Percentiles rank a stretch among this genome's conserved stretches.
These are phyloP conservation scores for Penicillium sp. DNA, from an alignment of 2,329 filamentous ascomycete species.

Conservation along the genomic window DNA sequence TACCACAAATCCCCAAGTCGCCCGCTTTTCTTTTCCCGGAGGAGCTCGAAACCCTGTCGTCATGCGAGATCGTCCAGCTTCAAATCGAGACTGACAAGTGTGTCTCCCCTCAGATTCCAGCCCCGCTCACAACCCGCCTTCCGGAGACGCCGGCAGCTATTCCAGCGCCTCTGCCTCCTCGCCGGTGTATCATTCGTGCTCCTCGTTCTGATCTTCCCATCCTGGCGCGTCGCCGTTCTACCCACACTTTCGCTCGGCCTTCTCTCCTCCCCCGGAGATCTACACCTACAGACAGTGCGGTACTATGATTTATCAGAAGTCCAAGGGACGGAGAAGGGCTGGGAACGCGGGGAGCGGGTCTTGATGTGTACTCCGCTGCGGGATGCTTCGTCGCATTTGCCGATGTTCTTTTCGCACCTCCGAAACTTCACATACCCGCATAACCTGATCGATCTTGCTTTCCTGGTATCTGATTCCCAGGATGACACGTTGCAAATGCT, in stretches of 20 bases:
- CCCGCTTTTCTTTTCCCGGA: neutral
- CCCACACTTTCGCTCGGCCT: constrained; percentile 65
- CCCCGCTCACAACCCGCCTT: constrained; percentile 71
- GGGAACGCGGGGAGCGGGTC: constrained; percentile 94
- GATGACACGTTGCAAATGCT: constrained; percentile 79
- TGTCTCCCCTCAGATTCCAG: constrained; percentile 63
- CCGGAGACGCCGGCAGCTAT: constrained; percentile 67
- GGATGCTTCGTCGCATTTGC: constrained; percentile 85
- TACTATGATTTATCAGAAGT: constrained; percentile 95
- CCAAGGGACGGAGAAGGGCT: constrained; percentile 84
- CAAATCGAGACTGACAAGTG: constrained; percentile 9
- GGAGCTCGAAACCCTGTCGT: neutral
- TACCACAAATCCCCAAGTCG: neutral
- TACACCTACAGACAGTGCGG: constrained; percentile 87
- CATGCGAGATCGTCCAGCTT: constrained; percentile 2
- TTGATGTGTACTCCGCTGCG: constrained; percentile 89
- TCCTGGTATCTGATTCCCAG: constrained; percentile 95
- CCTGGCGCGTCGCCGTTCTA: constrained; percentile 63
- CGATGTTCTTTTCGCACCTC: constrained; percentile 98
- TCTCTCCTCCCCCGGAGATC: constrained; percentile 62
- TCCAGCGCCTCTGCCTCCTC: constrained; percentile 62
- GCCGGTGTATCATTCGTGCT: constrained; percentile 57
- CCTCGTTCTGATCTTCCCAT: constrained; percentile 70
- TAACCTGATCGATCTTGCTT: constrained; percentile 91
- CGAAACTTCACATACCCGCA: constrained; percentile 97